A percentile compares a stretch with the other conserved stretches of the same genome.
These are phyloP conservation scores for Coemansia sp. DNA, from an alignment of 192 early-diverging fungal genomes.

Conservation along the genomic window DNA sequence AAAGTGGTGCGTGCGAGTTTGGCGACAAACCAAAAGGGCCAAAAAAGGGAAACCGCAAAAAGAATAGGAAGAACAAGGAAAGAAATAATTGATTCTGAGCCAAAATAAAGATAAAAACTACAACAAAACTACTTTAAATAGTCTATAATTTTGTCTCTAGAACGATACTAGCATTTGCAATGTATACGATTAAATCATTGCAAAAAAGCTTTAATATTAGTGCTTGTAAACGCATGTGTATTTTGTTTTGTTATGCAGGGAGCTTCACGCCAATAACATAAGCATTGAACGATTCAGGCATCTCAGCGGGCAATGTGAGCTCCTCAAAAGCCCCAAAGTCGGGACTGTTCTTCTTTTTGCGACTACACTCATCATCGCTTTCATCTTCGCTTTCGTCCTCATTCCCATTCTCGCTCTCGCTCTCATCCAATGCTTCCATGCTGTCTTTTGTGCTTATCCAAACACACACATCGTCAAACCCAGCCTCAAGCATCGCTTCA, in stretches of 20 bases:
- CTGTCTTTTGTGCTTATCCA: slow-evolving; percentile 29
- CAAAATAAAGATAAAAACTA: not conserved
- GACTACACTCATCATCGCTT: not conserved
- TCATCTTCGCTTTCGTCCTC: not conserved
- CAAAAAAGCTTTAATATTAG: too few relatives aligned
- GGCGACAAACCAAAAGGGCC: slow-evolving; percentile 3
- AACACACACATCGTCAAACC: slow-evolving; percentile 41
- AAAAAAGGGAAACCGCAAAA: slow-evolving; percentile 36
- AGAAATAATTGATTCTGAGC: slow-evolving; percentile 7
- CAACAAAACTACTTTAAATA: not conserved
- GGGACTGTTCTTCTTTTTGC: not conserved
- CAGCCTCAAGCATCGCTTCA: slow-evolving; percentile 58
- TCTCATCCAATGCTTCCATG: not conserved
- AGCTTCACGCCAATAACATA: slow-evolving; percentile 35
- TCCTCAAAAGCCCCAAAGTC: slow-evolving; percentile 27
- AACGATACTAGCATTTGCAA: not conserved
- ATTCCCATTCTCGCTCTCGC: not conserved
- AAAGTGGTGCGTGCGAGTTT: not conserved
- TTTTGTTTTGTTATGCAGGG: not conserved
- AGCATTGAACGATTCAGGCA: slow-evolving; percentile 26
- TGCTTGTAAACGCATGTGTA: not conserved
- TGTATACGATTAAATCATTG: too few relatives aligned
- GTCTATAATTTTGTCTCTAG: not conserved
- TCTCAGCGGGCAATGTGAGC: slow-evolving; percentile 9
- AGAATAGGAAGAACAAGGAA: slow-evolving; percentile 28